Evolutionary conservation across 202 grass and related monocot species (phyloP), one percentile per base, ranked within the genome.

Genomic region (Zizania palustris): DNA sequence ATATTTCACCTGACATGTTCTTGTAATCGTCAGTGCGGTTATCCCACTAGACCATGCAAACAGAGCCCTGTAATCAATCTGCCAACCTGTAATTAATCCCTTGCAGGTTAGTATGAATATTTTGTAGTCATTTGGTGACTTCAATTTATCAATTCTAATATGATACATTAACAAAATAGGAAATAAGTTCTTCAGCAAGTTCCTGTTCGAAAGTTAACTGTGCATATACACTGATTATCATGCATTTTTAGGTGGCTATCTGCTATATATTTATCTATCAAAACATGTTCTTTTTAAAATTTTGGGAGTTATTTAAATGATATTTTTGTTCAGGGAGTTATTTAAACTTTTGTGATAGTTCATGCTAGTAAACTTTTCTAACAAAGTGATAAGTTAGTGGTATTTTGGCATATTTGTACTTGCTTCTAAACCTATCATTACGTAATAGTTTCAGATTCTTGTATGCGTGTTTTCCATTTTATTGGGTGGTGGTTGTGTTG

Each of bases 11-110:
- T 82, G 61, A 73, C 41, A 66, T 59, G 85, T 14, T 80, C 28
- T 78, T 74, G 60, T 19, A 63, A 18, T 76, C 74, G 46, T 54
- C 78, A 99, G 96, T 85, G 85, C 82, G 67, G 89, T 99, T 73
- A 96, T 93, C 63, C 89, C 92, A 56, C 91, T 60, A 60, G 96
- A 96, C 65, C 81, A 93, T 89, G 89, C 96, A 64, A 74, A 65
- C 77, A 99, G 69, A 77, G 96, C 92, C 58, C 77, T 99, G 74
- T 92, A 99, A 71, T 90, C 96, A 76, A 78, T 99, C 81, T 99
- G 89, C 75, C 72, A 87, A 72, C 92, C 96, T 69, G 84, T 87
- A 65, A 82, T 99, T 82, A 87, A 82, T 85, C 84, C 85, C 35
- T 89, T 99, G 84, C 87, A 99, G 82, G 96, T 86, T 55, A 67